These are phyloP conservation scores for Moricandia moricandioides DNA, from an alignment of 345 rosid species.

Conservation along the genomic window DNA sequence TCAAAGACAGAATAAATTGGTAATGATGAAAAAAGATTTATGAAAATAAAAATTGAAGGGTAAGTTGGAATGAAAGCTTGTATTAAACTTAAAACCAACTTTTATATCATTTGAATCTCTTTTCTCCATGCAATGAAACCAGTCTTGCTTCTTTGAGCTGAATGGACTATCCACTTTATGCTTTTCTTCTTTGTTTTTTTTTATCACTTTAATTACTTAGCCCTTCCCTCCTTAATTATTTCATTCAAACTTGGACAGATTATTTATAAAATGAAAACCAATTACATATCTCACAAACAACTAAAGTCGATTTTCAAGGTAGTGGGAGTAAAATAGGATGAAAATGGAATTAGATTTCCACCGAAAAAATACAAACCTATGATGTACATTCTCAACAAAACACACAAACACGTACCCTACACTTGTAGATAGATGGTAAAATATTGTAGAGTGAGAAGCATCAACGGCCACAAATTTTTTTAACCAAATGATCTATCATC, in stretches of 20 bases:
- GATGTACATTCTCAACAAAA: slow-evolving; percentile 26
- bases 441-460: slow-evolving; percentile 3
- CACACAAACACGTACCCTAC: neutral
- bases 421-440: slow-evolving; percentile 24
- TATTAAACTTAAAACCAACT: no score
- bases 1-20: slow-evolving; percentile 26
- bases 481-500: neutral
- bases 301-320: neutral
- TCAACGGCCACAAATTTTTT: neutral
- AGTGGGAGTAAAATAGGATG: neutral
- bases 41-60: neutral
- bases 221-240: slow-evolving; percentile 11
- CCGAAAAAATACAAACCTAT: neutral
- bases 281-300: neutral
- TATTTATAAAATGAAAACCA: neutral
- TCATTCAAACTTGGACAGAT: slow-evolving; percentile 7
- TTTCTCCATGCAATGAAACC: slow-evolving; percentile 20
- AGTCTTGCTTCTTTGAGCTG: slow-evolving; percentile 33
- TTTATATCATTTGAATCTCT: slow-evolving; percentile 8
- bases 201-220: slow-evolving; percentile 15
- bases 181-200: slow-evolving; percentile 14
- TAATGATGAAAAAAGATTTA: slow-evolving; percentile 20
- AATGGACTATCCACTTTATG: slow-evolving; percentile 23
- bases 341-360: neutral
- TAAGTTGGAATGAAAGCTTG: neutral